Base-by-base conservation (phyloP, 2,329 filamentous ascomycete genomes). In the Apiospora malaysiana region DNA sequence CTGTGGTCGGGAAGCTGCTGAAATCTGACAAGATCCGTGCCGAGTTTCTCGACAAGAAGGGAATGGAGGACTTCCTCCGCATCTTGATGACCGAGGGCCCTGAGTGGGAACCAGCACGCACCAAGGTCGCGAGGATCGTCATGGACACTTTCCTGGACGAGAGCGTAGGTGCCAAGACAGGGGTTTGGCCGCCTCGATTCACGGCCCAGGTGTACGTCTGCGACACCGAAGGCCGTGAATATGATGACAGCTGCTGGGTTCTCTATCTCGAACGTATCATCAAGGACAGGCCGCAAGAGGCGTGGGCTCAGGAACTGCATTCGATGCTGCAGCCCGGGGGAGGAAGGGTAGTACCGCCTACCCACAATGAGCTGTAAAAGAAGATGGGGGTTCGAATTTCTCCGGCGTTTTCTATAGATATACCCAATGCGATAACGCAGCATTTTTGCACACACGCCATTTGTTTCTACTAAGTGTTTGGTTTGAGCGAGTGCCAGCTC, bases 61-160 rank as follows among this genome's bases (percentile, higher is more conserved):
- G 89, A 25, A 89, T 91, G 84, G 79, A 81, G 37, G 82, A 84
- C 43, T 81, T 91, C 8, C 82, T 90, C 18, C 83, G 85, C 59
- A 83, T 90, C 8, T 83, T 92, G 46, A 75, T 83, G 4, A 83
- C 81, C 10, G 80, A 84, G 32, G 84, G 81, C n/a, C 79, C 81
- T 5, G 82, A 83, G 37, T 88, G 89, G 82, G 84, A 84, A 18
- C 77, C 81, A 1, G 85, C 87, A 7, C 84, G 87, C 76, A 84
- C 84, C 71, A 89, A 87, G 76, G 85, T 87, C 32, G 88, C 86
- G 1, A 84, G 89, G 72, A 83, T 92, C 70, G 84, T 91, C 40
- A 83, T 88, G 45, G 91, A 93, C 76, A 90, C 85, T 72, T 93
- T 92, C 76, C 81, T 93, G n/a, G 90, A 93, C 76, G 85, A 87